A percentile compares a stretch with the other conserved stretches of the same genome.
These are phyloP conservation scores for Talaromyces albobiverticillius DNA, from an alignment of 2,329 filamentous ascomycete genomes.

Conservation along the genomic window DNA sequence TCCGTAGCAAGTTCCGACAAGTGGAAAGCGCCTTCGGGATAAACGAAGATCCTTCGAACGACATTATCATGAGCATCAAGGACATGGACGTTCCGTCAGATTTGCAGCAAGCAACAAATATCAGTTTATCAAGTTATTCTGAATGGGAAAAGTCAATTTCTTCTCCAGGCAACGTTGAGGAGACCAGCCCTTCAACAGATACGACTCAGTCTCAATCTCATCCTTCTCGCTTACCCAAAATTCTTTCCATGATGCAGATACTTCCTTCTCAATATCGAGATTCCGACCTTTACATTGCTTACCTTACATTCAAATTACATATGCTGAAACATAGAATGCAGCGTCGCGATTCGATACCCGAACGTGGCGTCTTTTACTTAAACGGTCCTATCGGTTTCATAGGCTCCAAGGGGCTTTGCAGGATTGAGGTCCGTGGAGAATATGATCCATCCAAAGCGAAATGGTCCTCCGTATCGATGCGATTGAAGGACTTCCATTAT, in stretches of 20 bases:
- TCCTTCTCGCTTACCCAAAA: constrained; percentile 15
- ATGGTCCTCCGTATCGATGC: constrained; percentile 30
- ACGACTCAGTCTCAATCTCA: constrained; percentile 1
- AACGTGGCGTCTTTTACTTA: constrained; percentile 34
- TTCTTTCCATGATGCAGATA: constrained; percentile 31
- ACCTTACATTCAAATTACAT: constrained; percentile 30
- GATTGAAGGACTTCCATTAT: constrained; percentile 30
- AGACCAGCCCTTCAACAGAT: background rate
- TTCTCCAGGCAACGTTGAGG: constrained; percentile 1
- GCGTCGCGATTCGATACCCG: constrained; percentile 22
- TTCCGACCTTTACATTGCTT: constrained; percentile 33
- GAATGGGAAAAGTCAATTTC: constrained; percentile 14
- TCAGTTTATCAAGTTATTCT: constrained; percentile 15
- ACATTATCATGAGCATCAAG: constrained; percentile 12
- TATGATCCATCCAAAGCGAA: constrained; percentile 30
- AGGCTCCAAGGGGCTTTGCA: constrained; percentile 32
- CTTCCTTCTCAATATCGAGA: constrained; percentile 34
- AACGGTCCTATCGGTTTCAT: constrained; percentile 31
- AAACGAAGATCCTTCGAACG: constrained; percentile 13
- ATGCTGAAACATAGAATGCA: constrained; percentile 17
- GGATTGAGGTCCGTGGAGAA: constrained; percentile 35
- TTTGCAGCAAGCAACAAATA: constrained; percentile 16
- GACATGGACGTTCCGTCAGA: background rate
- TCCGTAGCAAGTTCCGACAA: constrained; percentile 26
- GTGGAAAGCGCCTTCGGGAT: constrained; percentile 19